Conservation (phyloP, 208 protist species). For the Porcisia deanei region DNA sequence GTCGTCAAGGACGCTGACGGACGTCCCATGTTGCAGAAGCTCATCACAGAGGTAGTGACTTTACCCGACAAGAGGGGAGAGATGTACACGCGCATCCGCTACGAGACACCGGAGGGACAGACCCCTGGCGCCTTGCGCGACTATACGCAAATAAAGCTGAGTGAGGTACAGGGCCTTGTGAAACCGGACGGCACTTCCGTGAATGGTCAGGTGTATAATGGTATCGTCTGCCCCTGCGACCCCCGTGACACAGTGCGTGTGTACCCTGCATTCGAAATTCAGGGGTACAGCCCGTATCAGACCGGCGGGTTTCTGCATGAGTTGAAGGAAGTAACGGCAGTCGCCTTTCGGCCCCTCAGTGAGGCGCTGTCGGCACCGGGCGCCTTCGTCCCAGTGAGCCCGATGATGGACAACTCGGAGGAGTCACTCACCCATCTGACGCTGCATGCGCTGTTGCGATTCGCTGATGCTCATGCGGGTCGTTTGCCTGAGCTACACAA, state of each 20-base stretch:
- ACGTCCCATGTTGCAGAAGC: constrained; percentile 78
- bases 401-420: constrained; percentile 87
- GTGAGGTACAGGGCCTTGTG: constrained; percentile 72
- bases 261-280: constrained; percentile 79
- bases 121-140: constrained; percentile 77
- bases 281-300: constrained; percentile 73
- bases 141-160: constrained; percentile 88
- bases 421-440: constrained; percentile 74
- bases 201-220: constrained; percentile 70
- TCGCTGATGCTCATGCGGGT: constrained; percentile 61
- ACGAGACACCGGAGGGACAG: constrained; percentile 86
- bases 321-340: constrained; percentile 60
- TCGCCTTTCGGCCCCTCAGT: constrained; percentile 67
- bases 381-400: constrained; percentile 70
- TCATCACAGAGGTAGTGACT: constrained; percentile 61
- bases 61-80: constrained; percentile 60
- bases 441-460: constrained; percentile 64
- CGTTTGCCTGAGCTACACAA: constrained; percentile 70
- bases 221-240: constrained; percentile 75
- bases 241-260: constrained; percentile 80
- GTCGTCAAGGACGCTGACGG: constrained; percentile 86
- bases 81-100: constrained; percentile 74
- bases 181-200: constrained; percentile 64
- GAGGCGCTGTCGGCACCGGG: constrained; percentile 60
- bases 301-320: constrained; percentile 89